Evolutionary conservation across 345 rosid genomes (phyloP), one percentile per base, ranked within the genome.

Genomic region (Nasturtium officinale): DNA sequence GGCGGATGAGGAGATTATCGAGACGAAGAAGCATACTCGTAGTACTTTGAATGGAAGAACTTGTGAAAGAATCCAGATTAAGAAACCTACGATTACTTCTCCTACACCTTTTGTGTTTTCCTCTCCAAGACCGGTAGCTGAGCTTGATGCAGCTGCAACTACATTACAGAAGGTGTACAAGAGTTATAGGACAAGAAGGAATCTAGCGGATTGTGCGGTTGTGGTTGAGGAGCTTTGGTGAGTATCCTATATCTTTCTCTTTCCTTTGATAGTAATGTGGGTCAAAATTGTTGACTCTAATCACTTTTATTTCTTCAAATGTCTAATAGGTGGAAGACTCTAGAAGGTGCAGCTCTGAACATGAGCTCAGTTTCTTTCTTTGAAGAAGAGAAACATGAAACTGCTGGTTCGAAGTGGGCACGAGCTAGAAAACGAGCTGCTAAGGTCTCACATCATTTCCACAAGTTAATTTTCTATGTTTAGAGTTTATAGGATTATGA

Each of bases 121-220:
- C 45, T 87, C 95, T 33, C 95, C 94, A 9, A 82, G 82, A 72
- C 95, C 89, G 0, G 55, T 73, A 21, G 64, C 42, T 8, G 91
- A 86, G 87, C 87, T 87, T 30, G 84, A 89, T 54, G 87, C 86
- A 63, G 95, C 90, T 9, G 98, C 98, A 1, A 84, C 87, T 69
- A 94, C 80, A 76, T 17, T 94, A 62, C 98, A 94, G 67, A 94
- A 94, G 71, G 89, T 89, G 18, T 94, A 91, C 61, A 94, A 91
- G 86, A 90, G 98, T 68, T 89, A 90, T 83, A 45, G 97, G 68
- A 94, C 96, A 2, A 77, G 98, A 75, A 82, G 97, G 67, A 91
- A 89, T 56, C 83, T 89, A 43, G 95, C 95, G 3, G 95, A 89
- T 82, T 87, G 91, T 17, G 91, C 90, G 0, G 88, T 87, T 77